Conservation (phyloP, 2,329 filamentous ascomycete genomes). For the Ophiostoma angusticollis region DNA sequence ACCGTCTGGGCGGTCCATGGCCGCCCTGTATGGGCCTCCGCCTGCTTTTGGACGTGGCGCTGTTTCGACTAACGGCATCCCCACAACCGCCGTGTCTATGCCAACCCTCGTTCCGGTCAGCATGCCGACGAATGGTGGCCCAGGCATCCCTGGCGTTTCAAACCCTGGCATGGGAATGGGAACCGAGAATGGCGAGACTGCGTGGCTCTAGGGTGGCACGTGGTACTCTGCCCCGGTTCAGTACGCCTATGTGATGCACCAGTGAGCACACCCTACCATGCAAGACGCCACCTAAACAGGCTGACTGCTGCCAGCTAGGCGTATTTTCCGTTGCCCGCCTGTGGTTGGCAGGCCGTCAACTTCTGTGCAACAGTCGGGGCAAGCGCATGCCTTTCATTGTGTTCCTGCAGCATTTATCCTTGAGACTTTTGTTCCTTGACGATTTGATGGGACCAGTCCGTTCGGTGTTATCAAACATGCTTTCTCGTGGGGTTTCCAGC, state of each 20-base stretch:
- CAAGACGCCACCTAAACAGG: background rate
- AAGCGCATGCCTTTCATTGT: no score
- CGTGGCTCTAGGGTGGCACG: slow-evolving; percentile 15
- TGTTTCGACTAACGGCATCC: slow-evolving; percentile 6
- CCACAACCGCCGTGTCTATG: slow-evolving; percentile 3
- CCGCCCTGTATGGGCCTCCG: slow-evolving; percentile 12
- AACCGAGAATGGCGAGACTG: slow-evolving; percentile 18
- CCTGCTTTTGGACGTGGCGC: slow-evolving; percentile 11
- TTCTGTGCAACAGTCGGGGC: background rate
- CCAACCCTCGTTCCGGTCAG: slow-evolving; percentile 8
- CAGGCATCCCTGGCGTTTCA: slow-evolving; percentile 10
- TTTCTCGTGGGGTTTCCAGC: background rate
- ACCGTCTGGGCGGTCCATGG: slow-evolving; percentile 4
- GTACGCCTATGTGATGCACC: slow-evolving; percentile 6
- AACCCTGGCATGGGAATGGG: slow-evolving; percentile 11
- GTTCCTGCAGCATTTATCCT: no score
- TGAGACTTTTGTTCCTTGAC: background rate
- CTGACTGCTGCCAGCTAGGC: background rate
- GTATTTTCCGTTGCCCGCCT: background rate
- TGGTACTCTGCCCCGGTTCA: slow-evolving; percentile 8
- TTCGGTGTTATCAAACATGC: background rate
- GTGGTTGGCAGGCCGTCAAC: background rate
- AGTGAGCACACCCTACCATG: background rate
- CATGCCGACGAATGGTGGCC: slow-evolving; percentile 9
- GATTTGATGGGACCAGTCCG: background rate